Percentiles rank a stretch among this genome's conserved stretches.
phyloP scores from a whole-genome alignment of 2,329 filamentous ascomycete species.

The Tympanopsis confertula region DNA sequence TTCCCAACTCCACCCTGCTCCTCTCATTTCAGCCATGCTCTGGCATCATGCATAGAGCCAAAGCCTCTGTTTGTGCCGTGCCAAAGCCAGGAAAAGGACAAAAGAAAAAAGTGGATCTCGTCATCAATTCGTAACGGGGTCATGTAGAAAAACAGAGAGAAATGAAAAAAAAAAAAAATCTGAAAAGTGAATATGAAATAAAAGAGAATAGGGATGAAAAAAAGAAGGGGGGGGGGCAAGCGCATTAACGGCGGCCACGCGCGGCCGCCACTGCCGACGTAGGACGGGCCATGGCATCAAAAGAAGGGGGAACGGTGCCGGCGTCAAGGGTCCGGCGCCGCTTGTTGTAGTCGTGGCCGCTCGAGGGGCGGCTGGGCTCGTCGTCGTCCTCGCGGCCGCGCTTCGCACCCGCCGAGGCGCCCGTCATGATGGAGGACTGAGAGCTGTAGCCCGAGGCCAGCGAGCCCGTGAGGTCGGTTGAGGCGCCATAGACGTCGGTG shows the following conservation, averaged over 20 bases:
- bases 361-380: constrained; percentile 16
- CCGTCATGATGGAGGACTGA: constrained; percentile 56
- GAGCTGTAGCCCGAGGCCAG: constrained; percentile 53
- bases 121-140: too few species aligned
- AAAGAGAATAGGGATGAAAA: neutral
- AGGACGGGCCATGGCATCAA: neutral
- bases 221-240: neutral
- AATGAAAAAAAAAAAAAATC: neutral
- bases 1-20: too few species aligned
- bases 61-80: too few species aligned
- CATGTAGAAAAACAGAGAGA: neutral
- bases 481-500: constrained; percentile 62
- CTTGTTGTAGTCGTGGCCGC: constrained; percentile 17
- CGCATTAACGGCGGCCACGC: neutral
- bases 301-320: constrained; percentile 3
- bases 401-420: constrained; percentile 29
- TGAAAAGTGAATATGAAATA: neutral
- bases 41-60: too few species aligned
- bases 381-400: constrained; percentile 30
- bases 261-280: neutral
- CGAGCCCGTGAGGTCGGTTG: constrained; percentile 42
- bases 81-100: too few species aligned
- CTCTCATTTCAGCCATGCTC: too few species aligned
- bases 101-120: too few species aligned
- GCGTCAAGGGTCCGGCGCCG: constrained; percentile 20